Base-by-base conservation (phyloP, 2,329 filamentous ascomycete species). In the Nemania bipapillata region DNA sequence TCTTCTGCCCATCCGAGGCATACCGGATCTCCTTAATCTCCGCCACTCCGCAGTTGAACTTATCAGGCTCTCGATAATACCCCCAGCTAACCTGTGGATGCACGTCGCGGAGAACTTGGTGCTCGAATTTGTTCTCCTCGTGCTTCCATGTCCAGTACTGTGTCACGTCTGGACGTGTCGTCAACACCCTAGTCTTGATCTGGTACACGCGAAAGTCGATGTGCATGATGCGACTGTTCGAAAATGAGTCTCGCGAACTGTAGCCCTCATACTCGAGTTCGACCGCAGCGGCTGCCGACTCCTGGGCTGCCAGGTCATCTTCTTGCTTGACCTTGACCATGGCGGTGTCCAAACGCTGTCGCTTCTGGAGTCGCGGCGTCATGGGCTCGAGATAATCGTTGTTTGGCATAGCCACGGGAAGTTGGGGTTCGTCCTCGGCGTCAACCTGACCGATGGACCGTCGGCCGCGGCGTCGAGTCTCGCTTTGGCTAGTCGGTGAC, bases 91-190 rank as follows among this genome's bases (percentile, higher is more conserved):
- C 79, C 15, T 74, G 75, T 3, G 83, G 82, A 20, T 79, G 64
- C 3, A 81, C 79, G 17, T 84, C 81, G 52, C 81, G 82, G 4
- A 88, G 80, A 1, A 87, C 83, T 72, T 87, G 86, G 70, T 88
- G 86, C 78, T 87, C 84, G 61, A 88, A 85, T 55, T 79, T 72
- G 24, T 75, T 72, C 60, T 79, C 79, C 15, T 80, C 79, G 6
- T 74, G 73, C 32, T 80, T 76, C 83, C 83, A 88, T 57, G 85
- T 85, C 85, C 85, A 86, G 77, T 87, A 88, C 74, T 88, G 86
- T 12, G 84, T 87, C 4, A 86, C 83, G 12, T 79, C 73, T 2
- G 79, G 76, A 61, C 83, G 84, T 24, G 83, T 86, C 0, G 85
- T 84, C 58, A 83, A 80, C 11, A 79, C 70, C 15, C 79, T 77